These are phyloP conservation scores for Astragalus glycyphyllos DNA, from an alignment of 306 rosid species.

Conservation along the genomic window DNA sequence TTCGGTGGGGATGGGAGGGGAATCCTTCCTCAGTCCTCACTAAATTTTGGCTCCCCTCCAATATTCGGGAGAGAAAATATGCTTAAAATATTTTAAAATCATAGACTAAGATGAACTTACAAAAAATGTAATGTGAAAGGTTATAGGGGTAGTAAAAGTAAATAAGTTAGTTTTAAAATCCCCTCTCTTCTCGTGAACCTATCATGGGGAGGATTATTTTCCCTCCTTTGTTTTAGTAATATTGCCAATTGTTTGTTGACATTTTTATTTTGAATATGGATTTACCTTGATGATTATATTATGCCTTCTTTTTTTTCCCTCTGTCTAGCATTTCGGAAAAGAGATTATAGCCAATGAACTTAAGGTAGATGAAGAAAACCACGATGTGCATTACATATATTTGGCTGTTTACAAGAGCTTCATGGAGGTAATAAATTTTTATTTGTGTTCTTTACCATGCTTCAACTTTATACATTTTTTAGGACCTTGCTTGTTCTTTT, in stretches of 20 bases:
- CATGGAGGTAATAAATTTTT: constrained; percentile 77
- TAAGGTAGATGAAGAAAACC: constrained; percentile 76
- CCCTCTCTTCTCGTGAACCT: not conserved
- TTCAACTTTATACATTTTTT: not conserved
- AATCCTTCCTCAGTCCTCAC: not conserved
- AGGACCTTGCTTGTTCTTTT: constrained; percentile 1
- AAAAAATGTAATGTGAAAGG: not conserved
- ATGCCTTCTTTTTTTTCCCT: not conserved
- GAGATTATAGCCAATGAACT: constrained; percentile 96
- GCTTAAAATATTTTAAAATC: not conserved
- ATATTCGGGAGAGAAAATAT: not conserved
- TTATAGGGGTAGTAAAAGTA: not conserved
- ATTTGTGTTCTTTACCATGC: not conserved
- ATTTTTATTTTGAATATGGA: constrained; percentile 16
- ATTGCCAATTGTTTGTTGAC: not conserved
- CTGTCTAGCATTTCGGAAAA: constrained; percentile 83
- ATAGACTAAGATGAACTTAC: not conserved
- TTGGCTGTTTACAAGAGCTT: constrained; percentile 92
- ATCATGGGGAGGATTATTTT: not conserved
- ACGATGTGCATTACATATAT: constrained; percentile 72
- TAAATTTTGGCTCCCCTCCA: not conserved
- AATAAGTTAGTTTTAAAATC: not conserved
- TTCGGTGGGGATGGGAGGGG: not conserved
- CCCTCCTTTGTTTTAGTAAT: not conserved
- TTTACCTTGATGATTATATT: constrained; percentile 22